Conservation (phyloP, 2,329 filamentous ascomycete species). For the Alternaria tenuissima region DNA sequence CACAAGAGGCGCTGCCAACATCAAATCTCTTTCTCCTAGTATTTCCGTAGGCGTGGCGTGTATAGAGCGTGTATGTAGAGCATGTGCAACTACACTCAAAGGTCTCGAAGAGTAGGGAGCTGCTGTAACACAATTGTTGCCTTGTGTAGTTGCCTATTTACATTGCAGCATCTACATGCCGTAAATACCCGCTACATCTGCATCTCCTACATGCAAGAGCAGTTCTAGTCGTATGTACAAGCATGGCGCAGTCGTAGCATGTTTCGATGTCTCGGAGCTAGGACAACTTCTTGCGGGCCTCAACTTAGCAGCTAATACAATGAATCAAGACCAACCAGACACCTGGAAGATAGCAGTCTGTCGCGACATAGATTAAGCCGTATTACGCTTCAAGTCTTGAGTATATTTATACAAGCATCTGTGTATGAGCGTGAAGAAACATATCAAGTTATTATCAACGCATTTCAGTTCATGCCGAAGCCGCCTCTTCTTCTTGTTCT, state of each 20-base stretch:
- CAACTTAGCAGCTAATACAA: not conserved
- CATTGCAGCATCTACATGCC: not conserved
- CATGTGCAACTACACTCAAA: not conserved
- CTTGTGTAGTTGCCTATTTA: not conserved
- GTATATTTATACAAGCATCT: not conserved
- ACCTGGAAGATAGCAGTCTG: not conserved
- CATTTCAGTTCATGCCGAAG: not conserved
- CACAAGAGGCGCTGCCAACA: not conserved
- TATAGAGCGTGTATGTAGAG: not conserved
- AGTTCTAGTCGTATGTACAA: not conserved
- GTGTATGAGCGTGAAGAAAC: not conserved
- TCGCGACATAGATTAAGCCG: not conserved
- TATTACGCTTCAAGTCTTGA: not conserved
- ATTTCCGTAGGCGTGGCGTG: not conserved
- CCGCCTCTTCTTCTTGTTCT: not conserved
- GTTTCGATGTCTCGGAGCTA: not conserved
- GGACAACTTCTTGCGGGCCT: not conserved
- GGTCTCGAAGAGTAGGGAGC: too few species aligned
- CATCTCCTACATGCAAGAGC: not conserved
- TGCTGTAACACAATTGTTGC: too few species aligned
- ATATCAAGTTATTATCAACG: not conserved
- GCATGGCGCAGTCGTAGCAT: not conserved
- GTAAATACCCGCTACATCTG: too few species aligned
- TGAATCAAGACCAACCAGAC: not conserved
- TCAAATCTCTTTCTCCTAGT: not conserved